Conservation (phyloP, 305 asterid species). For the Fraxinus sp. region DNA sequence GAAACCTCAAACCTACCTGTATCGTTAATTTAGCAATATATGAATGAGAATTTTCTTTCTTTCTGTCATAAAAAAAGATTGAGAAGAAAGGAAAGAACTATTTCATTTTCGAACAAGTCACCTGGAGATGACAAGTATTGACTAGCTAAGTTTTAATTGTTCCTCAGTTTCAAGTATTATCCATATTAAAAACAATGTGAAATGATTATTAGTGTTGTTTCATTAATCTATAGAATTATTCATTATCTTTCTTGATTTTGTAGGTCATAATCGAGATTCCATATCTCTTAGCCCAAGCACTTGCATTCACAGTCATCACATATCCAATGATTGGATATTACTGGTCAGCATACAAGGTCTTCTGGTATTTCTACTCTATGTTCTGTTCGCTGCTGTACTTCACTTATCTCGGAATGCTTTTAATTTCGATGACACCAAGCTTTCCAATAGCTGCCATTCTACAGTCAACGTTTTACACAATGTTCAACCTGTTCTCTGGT, state of each 20-base stretch:
- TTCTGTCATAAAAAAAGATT: neutral
- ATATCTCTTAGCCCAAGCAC: constrained; percentile 43
- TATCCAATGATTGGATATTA: constrained; percentile 68
- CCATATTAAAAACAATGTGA: neutral
- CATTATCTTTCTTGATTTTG: constrained; percentile 6
- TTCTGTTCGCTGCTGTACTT: constrained; percentile 53
- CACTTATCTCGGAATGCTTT: constrained; percentile 60
- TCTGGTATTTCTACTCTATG: constrained; percentile 55
- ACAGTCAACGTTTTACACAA: constrained; percentile 46
- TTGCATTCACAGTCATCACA: constrained; percentile 45
- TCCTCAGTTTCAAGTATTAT: neutral
- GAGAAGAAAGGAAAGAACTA: neutral
- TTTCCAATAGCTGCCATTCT: constrained; percentile 55
- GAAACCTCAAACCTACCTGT: neutral
- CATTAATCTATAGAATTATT: neutral
- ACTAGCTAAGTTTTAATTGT: neutral
- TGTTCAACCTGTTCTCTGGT: constrained; percentile 53
- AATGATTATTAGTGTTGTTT: neutral
- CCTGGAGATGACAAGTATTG: neutral
- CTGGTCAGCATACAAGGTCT: constrained; percentile 50
- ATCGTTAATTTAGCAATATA: neutral
- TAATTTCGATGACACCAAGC: constrained; percentile 61
- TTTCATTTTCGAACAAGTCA: neutral
- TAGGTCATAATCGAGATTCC: constrained; percentile 62
- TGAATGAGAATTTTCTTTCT: neutral